These are phyloP conservation scores for Taphrina communis DNA, from an alignment of 1,139 yeast genomes.

Conservation along the genomic window DNA sequence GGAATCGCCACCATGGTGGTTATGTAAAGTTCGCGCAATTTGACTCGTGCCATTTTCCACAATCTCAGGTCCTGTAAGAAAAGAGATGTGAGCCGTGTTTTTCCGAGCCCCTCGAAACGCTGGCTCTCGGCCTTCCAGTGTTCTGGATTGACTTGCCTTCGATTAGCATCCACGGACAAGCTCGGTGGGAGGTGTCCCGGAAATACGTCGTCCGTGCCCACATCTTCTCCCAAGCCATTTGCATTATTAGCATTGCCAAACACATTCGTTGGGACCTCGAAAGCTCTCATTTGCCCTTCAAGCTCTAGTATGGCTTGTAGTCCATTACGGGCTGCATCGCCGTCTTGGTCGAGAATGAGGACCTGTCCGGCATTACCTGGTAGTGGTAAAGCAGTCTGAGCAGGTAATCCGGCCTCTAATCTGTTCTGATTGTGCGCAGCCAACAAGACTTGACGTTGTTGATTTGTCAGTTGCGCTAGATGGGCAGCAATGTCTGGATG, in stretches of 20 bases:
- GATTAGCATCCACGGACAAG: background rate
- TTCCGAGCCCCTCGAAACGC: conserved; percentile 2
- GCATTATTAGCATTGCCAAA: conserved; percentile 1
- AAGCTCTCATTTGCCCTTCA: conserved; percentile 4
- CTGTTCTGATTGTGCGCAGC: conserved; percentile 7
- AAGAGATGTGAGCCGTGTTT: conserved; percentile 28
- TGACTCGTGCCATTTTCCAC: conserved; percentile 68
- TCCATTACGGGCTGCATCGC: conserved; percentile 3
- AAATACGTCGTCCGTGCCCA: conserved; percentile 2
- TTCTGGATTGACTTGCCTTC: conserved; percentile 17
- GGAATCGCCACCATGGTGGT: conserved; percentile 72
- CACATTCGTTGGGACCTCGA: conserved; percentile 9
- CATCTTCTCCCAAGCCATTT: background rate
- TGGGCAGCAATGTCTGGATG: conserved; percentile 18
- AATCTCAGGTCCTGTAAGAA: conserved; percentile 68
- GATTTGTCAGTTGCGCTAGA: conserved; percentile 1
- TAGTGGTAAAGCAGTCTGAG: conserved; percentile 16
- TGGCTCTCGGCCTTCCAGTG: conserved; percentile 24
- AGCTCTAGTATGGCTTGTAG: conserved; percentile 6
- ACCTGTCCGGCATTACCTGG: conserved; percentile 6
- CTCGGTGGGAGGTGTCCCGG: background rate
- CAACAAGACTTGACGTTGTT: conserved; percentile 12
- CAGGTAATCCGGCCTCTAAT: conserved; percentile 10
- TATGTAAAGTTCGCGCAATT: conserved; percentile 71
- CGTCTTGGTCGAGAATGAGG: background rate